Percentiles rank a stretch among this genome's conserved stretches.
phyloP scores from a whole-genome alignment of 495 filamentous ascomycete species.

The Podospora pseudopauciseta region DNA sequence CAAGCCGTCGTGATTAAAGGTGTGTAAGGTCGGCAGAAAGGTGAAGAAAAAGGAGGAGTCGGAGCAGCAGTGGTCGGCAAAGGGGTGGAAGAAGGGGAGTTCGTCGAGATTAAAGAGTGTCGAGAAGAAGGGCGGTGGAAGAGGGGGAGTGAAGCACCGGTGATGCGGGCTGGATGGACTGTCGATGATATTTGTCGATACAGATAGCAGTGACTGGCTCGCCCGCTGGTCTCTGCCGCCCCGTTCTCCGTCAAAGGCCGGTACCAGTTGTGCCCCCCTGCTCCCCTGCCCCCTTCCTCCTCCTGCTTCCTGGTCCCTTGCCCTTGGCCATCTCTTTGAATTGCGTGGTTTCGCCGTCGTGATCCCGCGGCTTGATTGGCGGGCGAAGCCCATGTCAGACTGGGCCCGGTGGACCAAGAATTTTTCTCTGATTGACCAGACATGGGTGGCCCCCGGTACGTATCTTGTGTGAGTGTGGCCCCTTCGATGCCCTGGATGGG shows the following conservation, averaged over 20 bases:
- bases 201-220: conserved; percentile 15
- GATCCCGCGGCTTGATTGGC: conserved; percentile 32
- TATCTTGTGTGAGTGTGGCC: neutral
- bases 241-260: conserved; percentile 29
- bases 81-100: conserved; percentile 19
- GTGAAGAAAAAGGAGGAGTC: conserved; percentile 13
- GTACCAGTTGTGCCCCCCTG: conserved; percentile 15
- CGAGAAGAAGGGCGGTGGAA: conserved; percentile 25
- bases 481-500: conserved; percentile 12
- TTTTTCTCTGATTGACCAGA: conserved; percentile 20
- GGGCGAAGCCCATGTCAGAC: conserved; percentile 31
- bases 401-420: conserved; percentile 15
- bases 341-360: conserved; percentile 30
- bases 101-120: conserved; percentile 31
- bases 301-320: neutral
- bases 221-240: conserved; percentile 25
- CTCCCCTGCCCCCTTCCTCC: neutral
- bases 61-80: conserved; percentile 9
- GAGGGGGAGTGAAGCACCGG: conserved; percentile 24
- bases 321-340: conserved; percentile 26
- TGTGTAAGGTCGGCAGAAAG: conserved; percentile 20
- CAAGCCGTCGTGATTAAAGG: conserved; percentile 20
- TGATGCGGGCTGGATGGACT: conserved; percentile 24
- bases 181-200: conserved; percentile 36
- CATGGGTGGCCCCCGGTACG: conserved; percentile 12